Evolutionary conservation across 1,284 basidiomycete species (phyloP), one percentile per base, ranked within the genome.

Genomic region (Mycosarcoma mackinlayi): DNA sequence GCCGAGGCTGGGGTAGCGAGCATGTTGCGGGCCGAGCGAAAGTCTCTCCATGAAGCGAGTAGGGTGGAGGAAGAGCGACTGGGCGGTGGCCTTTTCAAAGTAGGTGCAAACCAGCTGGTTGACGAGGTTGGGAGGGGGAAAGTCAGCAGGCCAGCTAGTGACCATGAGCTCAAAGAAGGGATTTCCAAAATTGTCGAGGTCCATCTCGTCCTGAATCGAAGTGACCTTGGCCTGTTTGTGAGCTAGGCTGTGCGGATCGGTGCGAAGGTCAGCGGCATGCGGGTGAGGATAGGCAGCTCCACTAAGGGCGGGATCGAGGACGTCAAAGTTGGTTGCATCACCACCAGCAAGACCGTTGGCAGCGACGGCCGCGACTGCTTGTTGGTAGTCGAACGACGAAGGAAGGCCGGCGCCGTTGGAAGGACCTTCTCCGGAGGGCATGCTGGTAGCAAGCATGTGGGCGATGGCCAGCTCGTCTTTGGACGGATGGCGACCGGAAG

Each of bases 391-490:
- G 23, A 70, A 70, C 0, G 67, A 53, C 9, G 30, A 30, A 13
- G 60, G 45, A 13, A 63, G 27, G 16, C 35, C 51, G 6, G 57
- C n/a, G 8, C 49, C 57, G 23, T 56, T 62, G 35, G 69, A 56
- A 28, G 51, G 51, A 13, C 61, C 68, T 40, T 76, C 74, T 4
- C 74, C 74, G n/a, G 71, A 66, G 6, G 72, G 74, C 74, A 76
- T 76, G 46, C 72, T 74, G n/a, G 67, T 71, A 28, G 74, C 74
- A 30, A 76, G 69, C 57, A 76, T 68, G 27, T 76, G 70, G 11
- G 74, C 74, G 24, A 76, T 76, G 33, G 74, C 73, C 13, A 76
- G 74, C 61, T 76, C 74, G 48, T 76, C 74, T 21, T 68, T 67
- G 50, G 70, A 73, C 1, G 70, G 70, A 40, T 65, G 70, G 27